Conservation (phyloP, 306 rosid genomes). For the Parietaria judaica region DNA sequence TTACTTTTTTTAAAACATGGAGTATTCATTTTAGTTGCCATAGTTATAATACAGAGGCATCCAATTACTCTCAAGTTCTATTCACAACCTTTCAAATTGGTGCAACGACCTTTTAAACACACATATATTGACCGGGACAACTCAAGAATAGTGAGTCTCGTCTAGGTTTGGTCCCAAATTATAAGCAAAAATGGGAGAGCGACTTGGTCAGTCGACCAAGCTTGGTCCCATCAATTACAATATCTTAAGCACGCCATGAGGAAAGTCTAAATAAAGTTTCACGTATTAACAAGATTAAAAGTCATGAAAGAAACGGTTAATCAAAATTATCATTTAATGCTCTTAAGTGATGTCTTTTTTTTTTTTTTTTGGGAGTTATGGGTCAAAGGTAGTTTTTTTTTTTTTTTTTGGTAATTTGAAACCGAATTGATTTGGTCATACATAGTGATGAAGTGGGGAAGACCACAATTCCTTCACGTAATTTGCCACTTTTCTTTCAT, state of each 20-base stretch:
- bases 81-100: slow-evolving; percentile 3
- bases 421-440: not conserved
- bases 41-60: no score
- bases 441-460: slow-evolving; percentile 5
- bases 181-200: not conserved
- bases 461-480: slow-evolving; percentile 14
- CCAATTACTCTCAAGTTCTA: not conserved
- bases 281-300: not conserved
- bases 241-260: slow-evolving; percentile 15
- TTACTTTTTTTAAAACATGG: no score
- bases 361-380: not conserved
- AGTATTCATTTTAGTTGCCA: no score
- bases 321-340: not conserved
- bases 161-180: slow-evolving; percentile 12
- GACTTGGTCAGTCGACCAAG: slow-evolving; percentile 19
- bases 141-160: not conserved
- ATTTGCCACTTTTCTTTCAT: slow-evolving; percentile 13
- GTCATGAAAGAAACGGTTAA: not conserved
- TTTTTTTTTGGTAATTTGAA: no score
- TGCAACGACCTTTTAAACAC: not conserved
- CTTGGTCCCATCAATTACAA: slow-evolving; percentile 5
- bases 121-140: not conserved
- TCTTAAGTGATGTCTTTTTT: not conserved
- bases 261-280: slow-evolving; percentile 6
- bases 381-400: not conserved